These are phyloP conservation scores for Stygiomarasmius scandens DNA, from an alignment of 1,284 basidiomycete genomes.

Conservation along the genomic window DNA sequence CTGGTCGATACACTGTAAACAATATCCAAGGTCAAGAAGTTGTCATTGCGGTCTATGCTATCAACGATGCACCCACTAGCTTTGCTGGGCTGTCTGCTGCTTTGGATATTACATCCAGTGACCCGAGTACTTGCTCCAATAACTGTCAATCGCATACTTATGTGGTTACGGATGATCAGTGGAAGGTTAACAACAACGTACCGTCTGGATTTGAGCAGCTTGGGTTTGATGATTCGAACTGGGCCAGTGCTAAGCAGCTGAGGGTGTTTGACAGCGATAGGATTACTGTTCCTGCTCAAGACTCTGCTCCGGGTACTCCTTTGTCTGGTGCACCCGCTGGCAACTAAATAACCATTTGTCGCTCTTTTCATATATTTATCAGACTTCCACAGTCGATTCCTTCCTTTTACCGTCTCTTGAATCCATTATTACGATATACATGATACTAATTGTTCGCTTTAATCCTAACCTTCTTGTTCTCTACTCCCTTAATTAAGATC, in stretches of 20 bases:
- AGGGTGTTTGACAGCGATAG: constrained; percentile 1
- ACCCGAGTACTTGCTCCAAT: not conserved
- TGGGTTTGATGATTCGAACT: constrained; percentile 18
- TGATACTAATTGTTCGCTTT: no score
- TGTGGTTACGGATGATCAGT: constrained; percentile 12
- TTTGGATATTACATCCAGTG: constrained; percentile 15
- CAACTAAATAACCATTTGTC: no score
- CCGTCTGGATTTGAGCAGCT: constrained; percentile 20
- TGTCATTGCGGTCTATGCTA: constrained; percentile 19
- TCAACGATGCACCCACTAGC: constrained; percentile 12
- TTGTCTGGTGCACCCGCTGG: constrained; percentile 9
- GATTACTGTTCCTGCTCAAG: constrained; percentile 2
- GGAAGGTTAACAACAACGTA: constrained; percentile 15
- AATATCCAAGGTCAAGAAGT: constrained; percentile 12
- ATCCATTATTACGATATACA: no score
- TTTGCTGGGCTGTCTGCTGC: constrained; percentile 21
- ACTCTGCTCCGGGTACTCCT: constrained; percentile 3
- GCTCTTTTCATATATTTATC: no score
- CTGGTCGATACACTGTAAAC: constrained; percentile 17
- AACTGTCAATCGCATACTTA: constrained; percentile 16
- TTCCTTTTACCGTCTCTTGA: no score
- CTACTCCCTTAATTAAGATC: no score
- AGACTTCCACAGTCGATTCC: no score
- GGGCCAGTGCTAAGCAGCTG: constrained; percentile 13
- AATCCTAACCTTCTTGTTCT: no score